Conservation (phyloP, 306 rosid genomes). For the Gleditsia sinensis region DNA sequence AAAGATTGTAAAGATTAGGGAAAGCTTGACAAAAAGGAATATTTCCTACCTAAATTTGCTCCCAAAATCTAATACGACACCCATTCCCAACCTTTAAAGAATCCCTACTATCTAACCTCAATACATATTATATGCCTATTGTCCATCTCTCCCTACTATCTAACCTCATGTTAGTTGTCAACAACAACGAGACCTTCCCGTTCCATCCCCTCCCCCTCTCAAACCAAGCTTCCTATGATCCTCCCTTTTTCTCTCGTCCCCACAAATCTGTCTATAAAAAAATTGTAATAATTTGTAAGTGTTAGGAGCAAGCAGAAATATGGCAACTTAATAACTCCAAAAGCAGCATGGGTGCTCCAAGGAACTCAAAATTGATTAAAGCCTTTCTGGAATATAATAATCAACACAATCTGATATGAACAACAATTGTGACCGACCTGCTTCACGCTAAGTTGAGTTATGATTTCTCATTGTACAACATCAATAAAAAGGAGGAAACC, state of each 20-base stretch:
- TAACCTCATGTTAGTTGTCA: not conserved
- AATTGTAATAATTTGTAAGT: not conserved
- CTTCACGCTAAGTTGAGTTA: not conserved
- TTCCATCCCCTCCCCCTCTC: not conserved
- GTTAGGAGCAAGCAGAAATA: not conserved
- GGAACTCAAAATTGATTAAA: not conserved
- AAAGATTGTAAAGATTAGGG: no score
- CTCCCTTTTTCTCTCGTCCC: not conserved
- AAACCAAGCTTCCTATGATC: not conserved
- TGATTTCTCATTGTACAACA: not conserved
- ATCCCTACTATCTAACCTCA: no score
- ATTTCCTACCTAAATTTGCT: no score
- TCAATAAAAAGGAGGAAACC: not conserved
- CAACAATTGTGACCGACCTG: not conserved
- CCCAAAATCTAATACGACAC: no score
- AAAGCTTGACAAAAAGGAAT: no score
- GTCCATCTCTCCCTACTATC: not conserved
- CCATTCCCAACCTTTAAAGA: no score
- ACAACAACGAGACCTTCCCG: not conserved
- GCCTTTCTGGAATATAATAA: not conserved
- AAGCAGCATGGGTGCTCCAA: not conserved
- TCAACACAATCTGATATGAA: not conserved
- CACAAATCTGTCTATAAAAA: not conserved
- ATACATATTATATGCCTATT: not conserved
- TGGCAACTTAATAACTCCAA: not conserved